Base-by-base conservation (phyloP, 2,329 filamentous ascomycete species). In the Myrmaecium sp. region DNA sequence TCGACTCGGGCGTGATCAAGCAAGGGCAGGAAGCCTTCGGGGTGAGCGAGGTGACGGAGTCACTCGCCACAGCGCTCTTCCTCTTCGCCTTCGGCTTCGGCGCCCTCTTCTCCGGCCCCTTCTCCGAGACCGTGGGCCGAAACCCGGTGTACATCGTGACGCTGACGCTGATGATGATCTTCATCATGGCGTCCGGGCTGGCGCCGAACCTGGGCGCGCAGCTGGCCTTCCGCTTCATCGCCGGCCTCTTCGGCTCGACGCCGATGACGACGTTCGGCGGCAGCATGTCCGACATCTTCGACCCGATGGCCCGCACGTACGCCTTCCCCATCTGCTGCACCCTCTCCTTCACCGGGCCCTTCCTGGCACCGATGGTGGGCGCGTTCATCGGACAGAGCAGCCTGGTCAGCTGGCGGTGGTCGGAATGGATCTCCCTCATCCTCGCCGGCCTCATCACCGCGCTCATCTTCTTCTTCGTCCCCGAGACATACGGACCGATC, bases 271-370 rank as follows among this genome's bases (percentile, higher is more conserved):
- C 41, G 34, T 57, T 55, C 5, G 58, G 58, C 2, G 58, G 58
- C 3, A 53, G 49, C 2, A 47, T 62, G 5, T 44, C 50, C 5
- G 62, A 64, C 36, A 42, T 64, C 17, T 65, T 57, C 42, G 49
- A 46, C 22, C 52, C 58, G 0, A 43, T 60, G 17, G 60, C 65
- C 34, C 49, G 58, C 25, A 58, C 59, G 0, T 58, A 56, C 25
- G 54, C 54, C 6, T 66, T 66, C 30, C 62, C 62, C 0, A 38
- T 64, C 3, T 64, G 62, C 27, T 55, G 60, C 2, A 59, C 56
- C 37, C 51, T 53, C 0, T 54, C 56, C 4, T 49, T 51, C 17
- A 41, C 44, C 3, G 42, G 48, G 1, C 44, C 45, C 0, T 44
- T 49, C 8, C 37, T 57, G 2, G 42, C 46, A 2, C 60, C 60